A percentile compares a stretch with the other conserved stretches of the same genome.
These are phyloP conservation scores for Irpex lacteus DNA, from an alignment of 1,284 basidiomycete genomes.

Conservation along the genomic window DNA sequence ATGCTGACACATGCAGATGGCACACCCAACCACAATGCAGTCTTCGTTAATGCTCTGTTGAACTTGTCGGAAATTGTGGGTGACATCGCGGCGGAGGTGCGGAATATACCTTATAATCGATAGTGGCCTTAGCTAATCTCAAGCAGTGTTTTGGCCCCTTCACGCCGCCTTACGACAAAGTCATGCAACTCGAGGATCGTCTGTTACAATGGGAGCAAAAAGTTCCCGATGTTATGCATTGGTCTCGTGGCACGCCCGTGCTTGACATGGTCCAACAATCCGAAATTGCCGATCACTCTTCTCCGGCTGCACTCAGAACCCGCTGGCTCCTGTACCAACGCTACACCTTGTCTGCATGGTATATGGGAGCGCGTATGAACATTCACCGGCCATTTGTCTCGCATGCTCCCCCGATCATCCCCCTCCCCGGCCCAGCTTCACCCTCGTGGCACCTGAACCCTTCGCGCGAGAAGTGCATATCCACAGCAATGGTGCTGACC, in stretches of 20 bases:
- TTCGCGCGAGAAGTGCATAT: constrained; percentile 26
- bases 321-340: constrained; percentile 21
- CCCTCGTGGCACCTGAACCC: constrained; percentile 18
- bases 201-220: constrained; percentile 41
- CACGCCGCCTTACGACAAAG: constrained; percentile 33
- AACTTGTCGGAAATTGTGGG: constrained; percentile 38
- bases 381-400: constrained; percentile 28
- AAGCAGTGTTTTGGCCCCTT: constrained; percentile 38
- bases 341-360: constrained; percentile 24
- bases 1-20: constrained; percentile 33
- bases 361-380: constrained; percentile 26
- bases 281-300: neutral
- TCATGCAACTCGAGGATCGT: constrained; percentile 40
- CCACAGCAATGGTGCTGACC: constrained; percentile 26
- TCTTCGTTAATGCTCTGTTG: constrained; percentile 37
- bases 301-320: constrained; percentile 10
- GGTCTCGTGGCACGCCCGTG: constrained; percentile 7
- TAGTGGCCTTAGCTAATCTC: constrained; percentile 2
- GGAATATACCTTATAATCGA: constrained; percentile 2
- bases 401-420: constrained; percentile 22
- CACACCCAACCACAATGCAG: constrained; percentile 32
- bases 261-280: neutral
- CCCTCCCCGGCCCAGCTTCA: constrained; percentile 7
- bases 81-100: constrained; percentile 40
- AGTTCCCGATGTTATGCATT: constrained; percentile 30